A percentile compares a stretch with the other conserved stretches of the same genome.
Conservation (phyloP, 2,329 filamentous ascomycete species). For the Diaporthe humulicola region DNA sequence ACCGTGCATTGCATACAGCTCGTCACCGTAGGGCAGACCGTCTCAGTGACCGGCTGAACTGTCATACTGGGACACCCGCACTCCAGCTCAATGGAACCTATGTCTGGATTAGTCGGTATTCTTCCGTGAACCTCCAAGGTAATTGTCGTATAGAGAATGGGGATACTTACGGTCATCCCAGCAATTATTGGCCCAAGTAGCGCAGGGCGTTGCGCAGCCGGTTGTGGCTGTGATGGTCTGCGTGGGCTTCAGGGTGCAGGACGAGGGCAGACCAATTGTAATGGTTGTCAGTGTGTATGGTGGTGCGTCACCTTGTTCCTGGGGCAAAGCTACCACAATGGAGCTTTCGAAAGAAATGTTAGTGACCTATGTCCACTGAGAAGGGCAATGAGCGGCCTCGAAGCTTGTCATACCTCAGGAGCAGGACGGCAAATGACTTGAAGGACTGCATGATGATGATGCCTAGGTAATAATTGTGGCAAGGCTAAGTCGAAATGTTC, state of each 20-base stretch:
- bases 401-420: neutral
- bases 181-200: slow-evolving; percentile 7
- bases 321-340: neutral
- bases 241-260: slow-evolving; percentile 30
- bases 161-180: slow-evolving; percentile 16
- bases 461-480: neutral
- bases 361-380: neutral
- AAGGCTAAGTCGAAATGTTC: neutral
- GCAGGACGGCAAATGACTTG: neutral
- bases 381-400: too few relatives aligned
- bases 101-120: neutral
- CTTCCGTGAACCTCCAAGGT: neutral
- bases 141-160: neutral
- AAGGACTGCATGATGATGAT: slow-evolving; percentile 5
- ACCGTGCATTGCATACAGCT: slow-evolving; percentile 29
- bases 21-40: slow-evolving; percentile 33
- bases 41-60: slow-evolving; percentile 15
- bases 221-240: slow-evolving; percentile 33
- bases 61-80: slow-evolving; percentile 25
- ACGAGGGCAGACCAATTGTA: neutral
- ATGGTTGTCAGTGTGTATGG: neutral
- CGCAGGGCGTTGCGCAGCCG: slow-evolving; percentile 29
- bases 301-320: neutral
- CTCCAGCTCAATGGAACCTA: neutral
- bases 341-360: neutral